Evolutionary conservation across 345 rosid species (phyloP), one percentile per base, ranked within the genome.

Genomic region (Euphorbia tirucalli): DNA sequence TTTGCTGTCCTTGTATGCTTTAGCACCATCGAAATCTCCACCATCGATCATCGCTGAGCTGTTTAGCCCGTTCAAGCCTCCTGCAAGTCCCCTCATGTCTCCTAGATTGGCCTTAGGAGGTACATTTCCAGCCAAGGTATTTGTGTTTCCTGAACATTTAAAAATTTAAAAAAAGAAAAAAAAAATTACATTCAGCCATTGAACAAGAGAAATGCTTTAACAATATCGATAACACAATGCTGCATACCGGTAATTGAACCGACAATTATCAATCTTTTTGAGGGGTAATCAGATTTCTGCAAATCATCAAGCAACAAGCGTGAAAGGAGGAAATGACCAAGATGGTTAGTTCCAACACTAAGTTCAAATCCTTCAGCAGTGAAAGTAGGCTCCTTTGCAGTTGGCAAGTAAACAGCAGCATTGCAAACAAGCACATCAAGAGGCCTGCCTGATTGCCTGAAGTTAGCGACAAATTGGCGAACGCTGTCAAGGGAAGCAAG

Each of bases 1-100:
- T 74, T 95, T 95, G 83, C 99, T 95, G 86, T 95, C 99, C 81
- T 92, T 95, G 80, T 95, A 92, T 69, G 99, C 96, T 80, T 95
- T 92, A 27, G 99, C 99, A 41, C 99, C 97, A 68, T 95, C 99
- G 18, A 81, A 95, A 0, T 89, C 89, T 41, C 93, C 99, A 21
- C 99, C 99, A 61, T 95, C 97, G 21, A 95, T 86, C 99, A 95
- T 95, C 49, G 97, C 56, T 3, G 97, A 87, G 84, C 80, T 90
- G 81, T 87, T 90, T 41, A 84, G 71, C 37, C 94, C 97, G 19
- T 78, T 85, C 73, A 95, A 78, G 15, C 99, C 99, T 5, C 93
- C 91, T 0, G 93, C 88, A 43, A 95, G 83, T 27, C 97, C 99
- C 81, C 97, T 88, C 83, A 92, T 7, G 85, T 95, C 97, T 11